Base-by-base conservation (phyloP, 1,284 basidiomycete genomes). In the Ceratobasidium sp. region DNA sequence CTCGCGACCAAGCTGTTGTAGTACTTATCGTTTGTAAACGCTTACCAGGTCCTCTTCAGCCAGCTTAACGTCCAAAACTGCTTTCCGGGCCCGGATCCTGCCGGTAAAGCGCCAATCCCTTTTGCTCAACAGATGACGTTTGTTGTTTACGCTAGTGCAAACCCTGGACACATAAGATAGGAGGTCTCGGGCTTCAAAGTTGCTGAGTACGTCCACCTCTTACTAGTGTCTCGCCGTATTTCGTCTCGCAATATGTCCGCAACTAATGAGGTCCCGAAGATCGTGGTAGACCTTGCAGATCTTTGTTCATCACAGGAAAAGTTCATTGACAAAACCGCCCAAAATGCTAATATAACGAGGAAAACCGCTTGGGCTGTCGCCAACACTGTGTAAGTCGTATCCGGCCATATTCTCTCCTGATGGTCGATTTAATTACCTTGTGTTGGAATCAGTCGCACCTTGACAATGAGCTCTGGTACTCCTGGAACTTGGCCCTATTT, bases 301-400 rank as follows among this genome's bases (percentile, higher is more conserved):
- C 46, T 66, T 12, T 67, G 58, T 33, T 56, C 33, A n/a, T 66
- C 63, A 2, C 28, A 66, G 42, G 49, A 76, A 10, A 55, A 56
- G 39, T 67, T 76, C 33, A 67, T 76, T 33, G 63, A 76, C 7
- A 67, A 66, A 51, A 56, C 51, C n/a, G 66, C 51, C 0, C 73
- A 58, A 46, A 67, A 76, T 28, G 73, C 73, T 23, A 18, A 58
- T 26, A 67, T 76, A 33, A 64, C 61, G 13, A 51, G 46, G 40
- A n/a, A 56, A 40, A 63, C 63, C 23, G 73, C 73, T 58, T 46
- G 53, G 63, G 73, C 73, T 28, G 39, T 76, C 15, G 33, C 18
- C 12, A 76, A 76, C 40, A 76, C 73, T 26, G 39, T 76, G 73
- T 76, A n/a, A 23, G 73, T 76, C 33, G 2, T 51, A n/a, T n/a